phyloP scores from a whole-genome alignment of 2,329 filamentous ascomycete genomes.

The Fonsecaea monophora region DNA sequence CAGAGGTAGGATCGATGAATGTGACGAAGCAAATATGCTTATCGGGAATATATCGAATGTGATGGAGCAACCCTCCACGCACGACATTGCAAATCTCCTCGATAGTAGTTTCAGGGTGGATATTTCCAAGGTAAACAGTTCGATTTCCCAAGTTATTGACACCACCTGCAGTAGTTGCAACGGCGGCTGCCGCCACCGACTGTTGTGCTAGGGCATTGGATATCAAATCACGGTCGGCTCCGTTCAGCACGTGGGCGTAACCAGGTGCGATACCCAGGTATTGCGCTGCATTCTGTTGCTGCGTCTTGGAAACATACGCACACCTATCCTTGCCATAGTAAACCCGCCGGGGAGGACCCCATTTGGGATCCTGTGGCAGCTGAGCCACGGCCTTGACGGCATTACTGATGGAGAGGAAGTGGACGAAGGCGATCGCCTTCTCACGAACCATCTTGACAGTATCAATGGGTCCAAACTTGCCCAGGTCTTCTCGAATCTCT shows the following conservation, averaged over 20 bases:
- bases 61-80: slow-evolving; percentile 90
- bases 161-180: slow-evolving; percentile 93
- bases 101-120: slow-evolving; percentile 97
- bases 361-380: slow-evolving; percentile 93
- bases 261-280: slow-evolving; percentile 96
- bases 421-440: slow-evolving; percentile 97
- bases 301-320: slow-evolving; percentile 98
- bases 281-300: slow-evolving; percentile 98
- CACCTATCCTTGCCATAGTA: slow-evolving; percentile 99
- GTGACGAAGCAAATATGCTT: slow-evolving; percentile 99
- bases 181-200: slow-evolving; percentile 93
- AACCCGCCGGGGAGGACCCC: slow-evolving; percentile 92
- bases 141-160: slow-evolving; percentile 97
- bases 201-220: slow-evolving; percentile 96
- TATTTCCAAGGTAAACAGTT: slow-evolving; percentile 97
- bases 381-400: slow-evolving; percentile 98
- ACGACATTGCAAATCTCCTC: slow-evolving; percentile 99
- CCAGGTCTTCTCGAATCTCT: slow-evolving; percentile 89
- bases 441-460: slow-evolving; percentile 97
- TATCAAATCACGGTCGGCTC: slow-evolving; percentile 93
- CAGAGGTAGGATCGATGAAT: slow-evolving; percentile 97
- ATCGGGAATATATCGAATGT: slow-evolving; percentile 98
- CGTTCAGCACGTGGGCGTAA: slow-evolving; percentile 94
- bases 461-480: slow-evolving; percentile 95
- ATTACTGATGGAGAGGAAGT: slow-evolving; percentile 96